Percentiles rank a stretch among this genome's conserved stretches.
Conservation (phyloP, 2,329 filamentous ascomycete genomes). For the Neofusicoccum sp. region DNA sequence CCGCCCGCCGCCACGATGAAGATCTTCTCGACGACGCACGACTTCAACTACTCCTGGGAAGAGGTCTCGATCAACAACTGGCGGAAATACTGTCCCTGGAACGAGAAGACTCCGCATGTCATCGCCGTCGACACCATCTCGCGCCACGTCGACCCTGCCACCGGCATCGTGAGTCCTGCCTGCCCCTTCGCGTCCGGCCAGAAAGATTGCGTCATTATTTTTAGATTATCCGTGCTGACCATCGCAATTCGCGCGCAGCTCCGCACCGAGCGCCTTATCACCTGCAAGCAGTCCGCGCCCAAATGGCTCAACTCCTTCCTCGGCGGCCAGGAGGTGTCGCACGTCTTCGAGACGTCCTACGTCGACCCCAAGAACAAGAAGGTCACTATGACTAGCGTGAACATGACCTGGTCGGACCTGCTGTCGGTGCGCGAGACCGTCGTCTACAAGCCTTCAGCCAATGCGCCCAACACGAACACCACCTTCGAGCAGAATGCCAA, state of each 20-base stretch:
- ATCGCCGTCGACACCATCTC: conserved; percentile 91
- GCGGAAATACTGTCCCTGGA: conserved; percentile 99
- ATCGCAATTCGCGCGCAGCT: conserved; percentile 49
- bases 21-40: conserved; percentile 87
- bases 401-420: conserved; percentile 90
- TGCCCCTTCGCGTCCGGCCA: neutral
- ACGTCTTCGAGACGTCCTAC: conserved; percentile 95
- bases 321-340: conserved; percentile 76
- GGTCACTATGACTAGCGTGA: conserved; percentile 95
- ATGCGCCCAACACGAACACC: conserved; percentile 61
- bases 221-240: conserved; percentile 11
- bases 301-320: conserved; percentile 81
- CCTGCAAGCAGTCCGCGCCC: conserved; percentile 67
- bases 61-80: conserved; percentile 97
- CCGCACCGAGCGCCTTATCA: conserved; percentile 70
- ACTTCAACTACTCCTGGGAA: conserved; percentile 98
- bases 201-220: neutral
- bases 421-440: conserved; percentile 93
- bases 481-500: conserved; percentile 87
- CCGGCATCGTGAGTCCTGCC: conserved; percentile 63
- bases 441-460: conserved; percentile 68
- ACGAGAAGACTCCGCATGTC: conserved; percentile 97
- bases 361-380: conserved; percentile 82
- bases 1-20: conserved; percentile 66
- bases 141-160: conserved; percentile 65